Evolutionary conservation across 129 eudicot genomes (phyloP), one percentile per base, ranked within the genome.

Genomic region (Flaveria bidentis): DNA sequence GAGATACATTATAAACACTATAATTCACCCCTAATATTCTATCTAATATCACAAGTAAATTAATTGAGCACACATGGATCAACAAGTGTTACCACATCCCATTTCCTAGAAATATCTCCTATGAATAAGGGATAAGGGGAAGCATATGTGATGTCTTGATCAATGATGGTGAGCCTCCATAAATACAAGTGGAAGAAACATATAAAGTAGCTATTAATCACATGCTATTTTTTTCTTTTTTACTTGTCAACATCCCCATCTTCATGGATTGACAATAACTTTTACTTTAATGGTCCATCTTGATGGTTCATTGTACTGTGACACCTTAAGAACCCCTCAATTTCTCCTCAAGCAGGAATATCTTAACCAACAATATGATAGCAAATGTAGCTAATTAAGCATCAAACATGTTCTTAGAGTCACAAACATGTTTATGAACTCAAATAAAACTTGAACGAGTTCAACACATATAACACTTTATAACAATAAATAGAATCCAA

Each of bases 171-270:
- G 82, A 82, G 77, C 53, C 75, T 64, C 62, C 74, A 76, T 33
- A 58, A 77, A 65, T 46, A 42, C 47, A 55, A 57, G 80, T 68
- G 58, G 69, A 67, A 67, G 80, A 67, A 25, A 66, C 84, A 71
- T 77, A 76, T 73, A 53, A 82, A 77, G 82, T 64, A 23, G 69
- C 73, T 76, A 56, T 71, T 77, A 75, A 53, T 75, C 75, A 75
- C 72, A 74, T 82, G 81, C 79, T 71, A 39, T 46, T 44, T 64
- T 64, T 71, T 62, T 78, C 49, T 73, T 76, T 69, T 73, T 72
- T 16, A 30, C 16, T 61, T 77, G 88, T 87, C 91, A 76, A 73
- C 85, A 84, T 87, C 88, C 72, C 79, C 78, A 71, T 63, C 71
- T 62, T 80, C 52, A 76, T 78, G 49, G 83, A 39, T 73, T 71